Conservation (phyloP, 495 filamentous ascomycete species). For the Saxispiralis lemnorum region DNA sequence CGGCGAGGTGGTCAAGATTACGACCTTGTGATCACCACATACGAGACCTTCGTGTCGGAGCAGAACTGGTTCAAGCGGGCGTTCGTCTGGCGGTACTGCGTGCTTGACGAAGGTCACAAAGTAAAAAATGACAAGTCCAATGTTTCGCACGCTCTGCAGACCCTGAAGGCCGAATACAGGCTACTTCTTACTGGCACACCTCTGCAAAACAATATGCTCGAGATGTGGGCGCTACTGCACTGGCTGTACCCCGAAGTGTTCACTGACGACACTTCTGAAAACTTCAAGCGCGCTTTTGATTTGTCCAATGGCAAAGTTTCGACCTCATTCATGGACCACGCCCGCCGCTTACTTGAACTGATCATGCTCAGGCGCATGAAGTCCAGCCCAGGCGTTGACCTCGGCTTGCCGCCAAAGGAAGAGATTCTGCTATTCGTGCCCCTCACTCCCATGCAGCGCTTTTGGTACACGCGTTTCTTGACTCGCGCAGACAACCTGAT, state of each 20-base stretch:
- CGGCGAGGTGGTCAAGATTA: constrained; percentile 13
- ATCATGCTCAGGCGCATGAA: constrained; percentile 51
- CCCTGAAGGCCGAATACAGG: constrained; percentile 37
- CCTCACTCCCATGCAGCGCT: constrained; percentile 41
- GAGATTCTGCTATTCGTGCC: constrained; percentile 45
- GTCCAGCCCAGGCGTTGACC: constrained; percentile 37
- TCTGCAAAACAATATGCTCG: constrained; percentile 45
- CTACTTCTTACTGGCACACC: constrained; percentile 48
- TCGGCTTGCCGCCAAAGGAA: constrained; percentile 41
- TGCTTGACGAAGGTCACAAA: constrained; percentile 43
- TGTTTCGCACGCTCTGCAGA: constrained; percentile 34
- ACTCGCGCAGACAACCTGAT: constrained; percentile 37
- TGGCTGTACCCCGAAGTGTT: constrained; percentile 52
- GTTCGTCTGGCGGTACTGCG: constrained; percentile 40
- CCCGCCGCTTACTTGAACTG: constrained; percentile 35
- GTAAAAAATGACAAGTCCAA: constrained; percentile 40
- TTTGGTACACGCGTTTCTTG: constrained; percentile 43
- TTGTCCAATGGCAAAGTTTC: constrained; percentile 39
- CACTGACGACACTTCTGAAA: constrained; percentile 28
- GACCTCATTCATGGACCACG: constrained; percentile 34
- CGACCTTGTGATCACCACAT: constrained; percentile 44
- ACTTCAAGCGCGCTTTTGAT: constrained; percentile 43
- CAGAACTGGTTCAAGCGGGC: constrained; percentile 40
- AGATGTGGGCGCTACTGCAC: constrained; percentile 45
- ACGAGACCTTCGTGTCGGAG: constrained; percentile 42